Evolutionary conservation across 768 basidiomycete species (phyloP).

Genomic region (Kwoniella pini): DNA sequence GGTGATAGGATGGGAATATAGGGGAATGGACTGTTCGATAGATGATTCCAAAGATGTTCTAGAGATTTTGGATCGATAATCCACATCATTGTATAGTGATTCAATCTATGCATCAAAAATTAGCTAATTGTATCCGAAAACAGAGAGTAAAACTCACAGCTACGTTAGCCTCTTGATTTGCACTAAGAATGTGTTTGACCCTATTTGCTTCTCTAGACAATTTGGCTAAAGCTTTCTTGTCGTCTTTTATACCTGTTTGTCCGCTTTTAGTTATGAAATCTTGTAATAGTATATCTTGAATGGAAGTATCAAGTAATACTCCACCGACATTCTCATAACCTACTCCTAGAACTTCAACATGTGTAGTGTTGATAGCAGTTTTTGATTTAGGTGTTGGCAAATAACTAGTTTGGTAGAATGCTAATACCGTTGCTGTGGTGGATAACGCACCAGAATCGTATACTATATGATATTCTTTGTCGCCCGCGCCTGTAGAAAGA

Average conservation of each 20-base stretch:
- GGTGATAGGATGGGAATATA: constrained; percentile 36
- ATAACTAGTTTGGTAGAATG: constrained; percentile 51
- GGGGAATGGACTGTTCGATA: constrained; percentile 16
- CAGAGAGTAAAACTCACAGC: constrained; percentile 60
- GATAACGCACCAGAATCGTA: constrained; percentile 86
- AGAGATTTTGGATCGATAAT: constrained; percentile 77
- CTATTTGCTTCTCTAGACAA: constrained; percentile 90
- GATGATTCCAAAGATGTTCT: constrained; percentile 75
- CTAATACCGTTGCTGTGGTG: constrained; percentile 53
- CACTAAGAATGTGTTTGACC: constrained; percentile 88
- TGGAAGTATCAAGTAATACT: constrained; percentile 75
- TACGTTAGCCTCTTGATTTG: constrained; percentile 76
- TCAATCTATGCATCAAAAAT: constrained; percentile 75
- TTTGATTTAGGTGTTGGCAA: constrained; percentile 51
- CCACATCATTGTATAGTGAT: constrained; percentile 83
- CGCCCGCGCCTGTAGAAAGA: constrained; percentile 49
- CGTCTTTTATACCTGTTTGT: constrained; percentile 63
- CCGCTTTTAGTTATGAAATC: constrained; percentile 65
- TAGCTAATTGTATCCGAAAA: too few relatives aligned
- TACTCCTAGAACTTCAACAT: constrained; percentile 74
- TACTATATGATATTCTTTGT: constrained; percentile 74
- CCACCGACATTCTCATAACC: constrained; percentile 82
- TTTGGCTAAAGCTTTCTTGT: constrained; percentile 85
- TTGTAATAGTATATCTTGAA: constrained; percentile 76
- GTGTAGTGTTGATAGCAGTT: constrained; percentile 60